A percentile compares a stretch with the other conserved stretches of the same genome.
Conservation (phyloP, 192 early-diverging fungal genomes). For the Jimgerdemannia lactiflua region DNA sequence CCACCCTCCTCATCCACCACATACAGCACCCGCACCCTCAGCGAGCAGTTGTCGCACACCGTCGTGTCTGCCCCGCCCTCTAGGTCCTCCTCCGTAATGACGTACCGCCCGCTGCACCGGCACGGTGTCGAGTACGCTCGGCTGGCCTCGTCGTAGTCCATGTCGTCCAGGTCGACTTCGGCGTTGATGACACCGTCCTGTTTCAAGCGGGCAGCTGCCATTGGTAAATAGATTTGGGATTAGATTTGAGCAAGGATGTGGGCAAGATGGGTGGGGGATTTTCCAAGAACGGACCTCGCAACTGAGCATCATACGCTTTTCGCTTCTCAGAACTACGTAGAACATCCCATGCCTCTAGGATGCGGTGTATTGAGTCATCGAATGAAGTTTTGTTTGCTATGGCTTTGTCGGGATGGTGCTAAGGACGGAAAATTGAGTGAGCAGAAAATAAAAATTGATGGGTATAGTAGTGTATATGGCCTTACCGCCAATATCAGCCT, state of each 20-base stretch:
- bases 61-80: conserved; percentile 61
- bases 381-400: conserved; percentile 9
- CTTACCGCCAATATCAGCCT: conserved; percentile 47
- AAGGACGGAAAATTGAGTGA: background rate
- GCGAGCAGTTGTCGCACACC: conserved; percentile 64
- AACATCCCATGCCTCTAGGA: conserved; percentile 55
- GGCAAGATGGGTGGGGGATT: background rate
- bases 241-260: background rate
- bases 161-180: conserved; percentile 79
- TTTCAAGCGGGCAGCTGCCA: conserved; percentile 25
- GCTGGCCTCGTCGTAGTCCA: conserved; percentile 64
- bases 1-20: conserved; percentile 41
- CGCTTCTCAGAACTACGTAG: conserved; percentile 40
- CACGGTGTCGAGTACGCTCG: conserved; percentile 50
- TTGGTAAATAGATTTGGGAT: background rate
- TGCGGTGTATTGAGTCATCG: conserved; percentile 27
- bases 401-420: conserved; percentile 61
- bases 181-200: conserved; percentile 60
- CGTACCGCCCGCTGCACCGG: conserved; percentile 64
- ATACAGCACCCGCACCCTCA: conserved; percentile 67
- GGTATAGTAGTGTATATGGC: background rate
- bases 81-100: conserved; percentile 61
- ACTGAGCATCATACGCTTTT: conserved; percentile 45
- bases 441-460: background rate
- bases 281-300: conserved; percentile 31